phyloP scores from a whole-genome alignment of 2,329 filamentous ascomycete species.

The Sordariomycetes sp. region DNA sequence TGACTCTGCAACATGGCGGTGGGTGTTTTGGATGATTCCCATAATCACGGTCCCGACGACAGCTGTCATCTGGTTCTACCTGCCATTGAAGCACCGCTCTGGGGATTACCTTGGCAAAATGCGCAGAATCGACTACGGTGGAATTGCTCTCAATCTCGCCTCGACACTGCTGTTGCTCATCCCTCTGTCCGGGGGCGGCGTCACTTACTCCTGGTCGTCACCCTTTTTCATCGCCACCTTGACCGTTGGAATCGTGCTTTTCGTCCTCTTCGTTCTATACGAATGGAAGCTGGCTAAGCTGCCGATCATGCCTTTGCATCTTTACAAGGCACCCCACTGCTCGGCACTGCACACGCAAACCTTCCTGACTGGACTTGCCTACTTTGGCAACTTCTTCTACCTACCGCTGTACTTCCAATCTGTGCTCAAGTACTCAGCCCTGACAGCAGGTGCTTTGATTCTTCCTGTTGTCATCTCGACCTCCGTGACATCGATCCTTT shows the following conservation, averaged over 20 bases:
- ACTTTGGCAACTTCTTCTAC: slow-evolving; percentile 20
- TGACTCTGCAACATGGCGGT: slow-evolving; percentile 17
- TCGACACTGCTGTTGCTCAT: slow-evolving; percentile 15
- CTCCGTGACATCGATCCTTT: slow-evolving; percentile 16
- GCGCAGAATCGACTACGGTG: slow-evolving; percentile 17
- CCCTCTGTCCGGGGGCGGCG: slow-evolving; percentile 16
- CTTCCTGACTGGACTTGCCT: slow-evolving; percentile 16
- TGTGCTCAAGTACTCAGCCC: slow-evolving; percentile 13
- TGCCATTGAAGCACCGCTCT: slow-evolving; percentile 13
- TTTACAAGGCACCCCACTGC: slow-evolving; percentile 13
- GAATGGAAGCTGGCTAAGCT: slow-evolving; percentile 17
- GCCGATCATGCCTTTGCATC: slow-evolving; percentile 17
- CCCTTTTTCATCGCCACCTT: slow-evolving; percentile 14
- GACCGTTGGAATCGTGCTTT: slow-evolving; percentile 9
- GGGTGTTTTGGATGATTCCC: slow-evolving; percentile 18
- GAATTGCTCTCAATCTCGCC: slow-evolving; percentile 16
- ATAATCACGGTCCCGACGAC: slow-evolving; percentile 11
- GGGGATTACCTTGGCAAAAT: slow-evolving; percentile 15
- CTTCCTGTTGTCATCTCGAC: slow-evolving; percentile 17
- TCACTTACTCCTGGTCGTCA: slow-evolving; percentile 14
- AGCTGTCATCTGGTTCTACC: slow-evolving; percentile 14
- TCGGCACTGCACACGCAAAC: slow-evolving; percentile 11
- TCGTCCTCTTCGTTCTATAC: slow-evolving; percentile 13
- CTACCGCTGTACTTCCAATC: slow-evolving; percentile 22
- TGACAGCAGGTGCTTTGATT: slow-evolving; percentile 18